Base-by-base conservation (phyloP, 2,329 filamentous ascomycete species). In the Colletotrichum kahawae region DNA sequence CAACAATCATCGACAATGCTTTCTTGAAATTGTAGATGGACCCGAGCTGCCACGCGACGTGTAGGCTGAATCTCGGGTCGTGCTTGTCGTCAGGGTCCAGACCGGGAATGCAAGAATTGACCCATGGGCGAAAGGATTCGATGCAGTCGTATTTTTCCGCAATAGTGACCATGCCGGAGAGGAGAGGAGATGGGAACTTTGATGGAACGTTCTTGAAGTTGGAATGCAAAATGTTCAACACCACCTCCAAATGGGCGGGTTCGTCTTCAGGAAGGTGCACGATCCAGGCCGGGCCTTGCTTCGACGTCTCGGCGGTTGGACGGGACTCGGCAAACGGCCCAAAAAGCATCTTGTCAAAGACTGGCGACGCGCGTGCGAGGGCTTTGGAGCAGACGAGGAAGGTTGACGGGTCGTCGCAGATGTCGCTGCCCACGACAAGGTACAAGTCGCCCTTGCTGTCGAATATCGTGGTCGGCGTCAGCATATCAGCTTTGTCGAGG, bases 151-250 rank as follows among this genome's bases (percentile, higher is more conserved):
- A 83, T 57, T 82, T 83, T 33, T 83, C 77, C 1, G 80, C 80
- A 38, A 83, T n/a, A 1, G 79, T 75, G 0, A 80, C 76, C 5
- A 82, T 57, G 4, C 79, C 71, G 66, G 78, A 83, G 70, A 4
- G 78, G 70, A 9, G 79, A 4, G 78, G 70, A 9, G 79, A 33
- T 6, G 75, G 29, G 8, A 82, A 14, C 3, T 18, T 54, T 16
- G 67, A 1, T n/a, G 79, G 79, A 0, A 83, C 78, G 4, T 76
- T 74, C 13, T 80, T 67, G 29, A 83, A 78, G 4, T 78, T 73
- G 31, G 71, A 78, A 38, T 84, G 83, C 18, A 80, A 73, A 27
- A 84, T 82, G 24, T 81, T 77, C n/a, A 83, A 71, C 16, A 83
- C 77, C 4, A 78, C 72, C 4, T 76, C 54, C 27, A 84, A 69